A percentile compares a stretch with the other conserved stretches of the same genome.
Evolutionary conservation across 2,329 filamentous ascomycete genomes (phyloP).

Genomic region (Clonostachys chloroleuca): DNA sequence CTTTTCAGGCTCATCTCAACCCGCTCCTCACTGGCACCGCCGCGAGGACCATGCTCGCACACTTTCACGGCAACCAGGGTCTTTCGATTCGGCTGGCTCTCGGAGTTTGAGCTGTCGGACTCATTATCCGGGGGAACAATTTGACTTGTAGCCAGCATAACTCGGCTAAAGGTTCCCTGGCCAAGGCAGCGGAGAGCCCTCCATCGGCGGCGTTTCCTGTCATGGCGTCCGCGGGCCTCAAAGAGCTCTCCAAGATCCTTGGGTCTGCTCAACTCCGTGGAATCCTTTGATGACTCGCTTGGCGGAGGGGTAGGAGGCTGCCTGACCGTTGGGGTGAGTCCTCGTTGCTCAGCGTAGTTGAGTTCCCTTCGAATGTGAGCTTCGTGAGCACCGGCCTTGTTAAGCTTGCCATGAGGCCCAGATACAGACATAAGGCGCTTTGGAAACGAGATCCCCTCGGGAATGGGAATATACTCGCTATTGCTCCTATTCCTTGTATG

Average conservation of each 20-base stretch:
- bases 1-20: conserved; percentile 91
- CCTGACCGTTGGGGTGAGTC: conserved; percentile 56
- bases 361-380: conserved; percentile 66
- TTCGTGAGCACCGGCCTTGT: conserved; percentile 30
- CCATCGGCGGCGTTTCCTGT: conserved; percentile 72
- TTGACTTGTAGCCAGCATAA: conserved; percentile 85
- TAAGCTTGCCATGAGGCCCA: conserved; percentile 46
- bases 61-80: conserved; percentile 92
- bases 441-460: conserved; percentile 49
- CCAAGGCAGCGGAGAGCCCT: conserved; percentile 76
- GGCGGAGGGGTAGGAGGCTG: conserved; percentile 77
- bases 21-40: conserved; percentile 87
- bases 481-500: conserved; percentile 77
- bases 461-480: conserved; percentile 81
- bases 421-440: conserved; percentile 73
- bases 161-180: conserved; percentile 92
- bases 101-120: conserved; percentile 23
- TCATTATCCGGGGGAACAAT: conserved; percentile 35
- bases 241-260: conserved; percentile 57
- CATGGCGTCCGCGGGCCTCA: conserved; percentile 60
- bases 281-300: conserved; percentile 61
- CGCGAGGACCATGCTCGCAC: conserved; percentile 89
- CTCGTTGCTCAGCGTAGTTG: conserved; percentile 74
- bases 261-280: conserved; percentile 24
- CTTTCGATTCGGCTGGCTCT: conserved; percentile 44